Evolutionary conservation across 2,329 filamentous ascomycete genomes (phyloP).

Genomic region (Cladosporium sp.): DNA sequence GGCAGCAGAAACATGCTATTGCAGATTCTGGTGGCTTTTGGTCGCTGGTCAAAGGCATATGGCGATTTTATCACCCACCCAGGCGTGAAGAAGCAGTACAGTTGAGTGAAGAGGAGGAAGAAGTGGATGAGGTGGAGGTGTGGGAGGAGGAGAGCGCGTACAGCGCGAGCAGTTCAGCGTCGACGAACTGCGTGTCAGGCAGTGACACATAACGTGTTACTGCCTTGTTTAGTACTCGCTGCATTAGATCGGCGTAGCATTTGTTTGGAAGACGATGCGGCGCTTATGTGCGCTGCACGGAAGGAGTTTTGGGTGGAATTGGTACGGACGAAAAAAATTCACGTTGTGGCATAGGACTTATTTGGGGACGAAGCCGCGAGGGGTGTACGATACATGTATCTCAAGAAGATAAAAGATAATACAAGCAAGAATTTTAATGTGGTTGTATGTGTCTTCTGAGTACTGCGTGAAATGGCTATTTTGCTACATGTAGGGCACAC

Average conservation of each 20-base stretch:
- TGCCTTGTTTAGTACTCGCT: not conserved
- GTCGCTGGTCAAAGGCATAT: not conserved
- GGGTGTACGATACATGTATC: slow-evolving; percentile 16
- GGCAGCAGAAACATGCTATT: not conserved
- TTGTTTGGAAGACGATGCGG: slow-evolving; percentile 2
- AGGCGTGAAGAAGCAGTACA: not conserved
- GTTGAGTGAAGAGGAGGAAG: not conserved
- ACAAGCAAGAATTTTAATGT: slow-evolving; percentile 5
- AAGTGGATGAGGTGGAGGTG: not conserved
- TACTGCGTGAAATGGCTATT: not conserved
- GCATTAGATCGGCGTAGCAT: slow-evolving; percentile 12
- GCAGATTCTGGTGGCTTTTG: not conserved
- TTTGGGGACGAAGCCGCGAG: not conserved
- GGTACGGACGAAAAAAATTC: not conserved
- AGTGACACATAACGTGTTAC: not conserved
- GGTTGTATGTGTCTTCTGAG: not conserved
- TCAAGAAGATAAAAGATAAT: not conserved
- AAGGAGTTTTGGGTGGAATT: slow-evolving; percentile 3
- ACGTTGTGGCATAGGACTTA: slow-evolving; percentile 5
- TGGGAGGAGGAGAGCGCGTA: not conserved
- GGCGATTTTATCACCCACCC: not conserved
- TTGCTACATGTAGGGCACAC: too few species aligned
- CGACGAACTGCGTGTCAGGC: not conserved
- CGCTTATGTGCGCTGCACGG: not conserved
- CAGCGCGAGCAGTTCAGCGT: not conserved